phyloP scores from a whole-genome alignment of 108 stramenopile genomes.

The Craspedostauros australis region DNA sequence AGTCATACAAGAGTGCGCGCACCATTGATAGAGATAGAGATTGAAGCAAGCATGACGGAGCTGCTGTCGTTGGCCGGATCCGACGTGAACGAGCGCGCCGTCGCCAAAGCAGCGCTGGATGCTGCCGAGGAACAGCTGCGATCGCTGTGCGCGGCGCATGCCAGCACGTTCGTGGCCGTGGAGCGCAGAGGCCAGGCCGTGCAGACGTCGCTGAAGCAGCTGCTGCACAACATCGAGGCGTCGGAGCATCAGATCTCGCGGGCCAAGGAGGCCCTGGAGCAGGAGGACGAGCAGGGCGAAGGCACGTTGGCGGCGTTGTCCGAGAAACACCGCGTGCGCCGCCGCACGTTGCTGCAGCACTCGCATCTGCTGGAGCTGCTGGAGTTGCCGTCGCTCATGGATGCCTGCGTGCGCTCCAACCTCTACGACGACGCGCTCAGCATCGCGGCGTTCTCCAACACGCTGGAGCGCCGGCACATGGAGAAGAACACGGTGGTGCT shows the following conservation, averaged over 20 bases:
- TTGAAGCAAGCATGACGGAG: no score
- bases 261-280: conserved; percentile 55
- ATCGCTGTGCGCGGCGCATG: conserved; percentile 68
- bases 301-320: conserved; percentile 59
- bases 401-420: conserved; percentile 79
- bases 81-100: conserved; percentile 59
- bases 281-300: conserved; percentile 44
- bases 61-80: conserved; percentile 20
- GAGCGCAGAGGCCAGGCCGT: conserved; percentile 69
- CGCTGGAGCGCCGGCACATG: conserved; percentile 69
- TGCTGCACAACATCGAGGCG: conserved; percentile 32
- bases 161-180: conserved; percentile 75
- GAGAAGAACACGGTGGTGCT: conserved; percentile 57
- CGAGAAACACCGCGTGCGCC: conserved; percentile 73
- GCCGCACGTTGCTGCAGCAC: conserved; percentile 78
- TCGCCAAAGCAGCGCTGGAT: conserved; percentile 58
- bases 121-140: conserved; percentile 71
- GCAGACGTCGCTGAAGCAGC: conserved; percentile 43
- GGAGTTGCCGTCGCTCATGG: conserved; percentile 83
- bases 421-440: conserved; percentile 81
- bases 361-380: conserved; percentile 75
- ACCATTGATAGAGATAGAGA: no score
- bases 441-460: conserved; percentile 80
- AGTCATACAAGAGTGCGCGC: no score
- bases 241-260: conserved; percentile 34